Evolutionary conservation across 805 yeast genomes (phyloP).

Genomic region (Starmerella floricola): DNA sequence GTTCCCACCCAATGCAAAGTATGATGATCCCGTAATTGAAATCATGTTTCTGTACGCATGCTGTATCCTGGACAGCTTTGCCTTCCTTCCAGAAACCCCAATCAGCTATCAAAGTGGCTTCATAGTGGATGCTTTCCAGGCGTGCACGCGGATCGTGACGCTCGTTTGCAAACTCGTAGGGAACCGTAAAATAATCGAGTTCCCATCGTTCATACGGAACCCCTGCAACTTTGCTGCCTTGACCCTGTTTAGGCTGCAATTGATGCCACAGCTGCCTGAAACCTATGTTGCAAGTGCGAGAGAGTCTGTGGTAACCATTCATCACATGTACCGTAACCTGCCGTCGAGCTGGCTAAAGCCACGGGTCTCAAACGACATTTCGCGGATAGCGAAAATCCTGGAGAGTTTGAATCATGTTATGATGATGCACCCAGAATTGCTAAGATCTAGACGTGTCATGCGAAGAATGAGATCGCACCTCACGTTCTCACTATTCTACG

Average conservation of each 20-base stretch:
- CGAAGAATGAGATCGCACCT: constrained; percentile 83
- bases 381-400: constrained; percentile 79
- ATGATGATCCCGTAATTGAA: constrained; percentile 51
- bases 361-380: constrained; percentile 68
- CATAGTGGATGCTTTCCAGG: constrained; percentile 65
- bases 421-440: constrained; percentile 75
- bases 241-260: constrained; percentile 64
- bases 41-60: constrained; percentile 68
- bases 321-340: constrained; percentile 74
- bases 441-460: constrained; percentile 63
- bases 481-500: constrained; percentile 83
- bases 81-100: constrained; percentile 69
- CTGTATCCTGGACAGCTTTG: constrained; percentile 74
- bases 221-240: constrained; percentile 69
- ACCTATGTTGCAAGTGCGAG: constrained; percentile 74
- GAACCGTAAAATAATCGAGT: constrained; percentile 57
- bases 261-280: constrained; percentile 60
- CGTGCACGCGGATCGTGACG: constrained; percentile 74
- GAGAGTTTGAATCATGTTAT: constrained; percentile 80
- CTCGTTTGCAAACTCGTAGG: constrained; percentile 61
- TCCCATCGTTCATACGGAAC: constrained; percentile 78
- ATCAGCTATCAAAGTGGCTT: constrained; percentile 75
- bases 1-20: constrained; percentile 36
- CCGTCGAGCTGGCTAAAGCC: constrained; percentile 75
- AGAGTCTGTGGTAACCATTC: constrained; percentile 87